Evolutionary conservation across 495 filamentous ascomycete genomes (phyloP).

Genomic region (Apodospora peruviana): DNA sequence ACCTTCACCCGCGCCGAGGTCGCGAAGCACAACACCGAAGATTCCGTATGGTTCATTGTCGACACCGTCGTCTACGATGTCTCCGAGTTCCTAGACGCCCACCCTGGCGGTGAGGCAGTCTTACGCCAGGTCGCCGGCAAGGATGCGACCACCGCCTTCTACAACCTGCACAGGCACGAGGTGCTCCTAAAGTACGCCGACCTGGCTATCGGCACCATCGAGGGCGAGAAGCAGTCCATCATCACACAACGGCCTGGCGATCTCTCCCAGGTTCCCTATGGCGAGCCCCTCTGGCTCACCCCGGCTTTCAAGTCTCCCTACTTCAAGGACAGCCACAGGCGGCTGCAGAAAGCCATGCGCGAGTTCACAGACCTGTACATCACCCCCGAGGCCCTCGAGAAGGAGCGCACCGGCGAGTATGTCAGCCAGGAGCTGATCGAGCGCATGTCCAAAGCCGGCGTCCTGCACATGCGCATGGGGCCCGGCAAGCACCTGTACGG

Average conservation of each 20-base stretch:
- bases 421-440: conserved; percentile 76
- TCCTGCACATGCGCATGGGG: conserved; percentile 77
- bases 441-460: conserved; percentile 64
- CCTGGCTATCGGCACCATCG: conserved; percentile 70
- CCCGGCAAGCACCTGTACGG: conserved; percentile 80
- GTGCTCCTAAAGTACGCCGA: conserved; percentile 70
- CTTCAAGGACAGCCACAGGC: conserved; percentile 70
- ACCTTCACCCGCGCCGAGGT: conserved; percentile 70
- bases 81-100: conserved; percentile 85
- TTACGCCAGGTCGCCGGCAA: conserved; percentile 78
- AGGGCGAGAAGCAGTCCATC: conserved; percentile 69
- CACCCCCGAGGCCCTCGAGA: conserved; percentile 69
- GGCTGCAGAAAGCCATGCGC: conserved; percentile 65
- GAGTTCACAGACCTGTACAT: conserved; percentile 68
- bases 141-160: conserved; percentile 84
- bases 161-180: conserved; percentile 90
- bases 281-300: conserved; percentile 74
- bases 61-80: conserved; percentile 92
- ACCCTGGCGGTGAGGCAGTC: conserved; percentile 80
- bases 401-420: conserved; percentile 68
- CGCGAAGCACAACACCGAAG: conserved; percentile 75
- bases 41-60: conserved; percentile 75
- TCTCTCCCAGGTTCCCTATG: conserved; percentile 71
- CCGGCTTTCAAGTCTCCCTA: conserved; percentile 78
- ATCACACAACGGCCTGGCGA: conserved; percentile 65